Conservation (phyloP, 441 rosid species). For the Sinapis alba region DNA sequence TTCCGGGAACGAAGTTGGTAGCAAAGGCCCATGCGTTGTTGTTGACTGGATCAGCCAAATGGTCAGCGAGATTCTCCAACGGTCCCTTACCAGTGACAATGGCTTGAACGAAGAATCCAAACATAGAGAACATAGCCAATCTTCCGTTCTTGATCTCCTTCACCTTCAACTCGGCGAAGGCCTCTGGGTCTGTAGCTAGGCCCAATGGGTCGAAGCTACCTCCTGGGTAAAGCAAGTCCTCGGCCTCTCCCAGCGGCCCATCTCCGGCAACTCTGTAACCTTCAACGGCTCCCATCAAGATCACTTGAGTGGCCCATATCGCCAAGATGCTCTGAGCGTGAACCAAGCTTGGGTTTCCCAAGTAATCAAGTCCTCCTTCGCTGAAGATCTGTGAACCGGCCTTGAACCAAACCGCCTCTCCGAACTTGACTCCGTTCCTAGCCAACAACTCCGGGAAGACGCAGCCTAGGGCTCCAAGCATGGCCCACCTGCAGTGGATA, state of each 20-base stretch:
- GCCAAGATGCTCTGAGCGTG: conserved; percentile 78
- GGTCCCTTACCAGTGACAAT: conserved; percentile 61
- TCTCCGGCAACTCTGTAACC: conserved; percentile 68
- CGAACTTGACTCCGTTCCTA: conserved; percentile 71
- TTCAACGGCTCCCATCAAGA: conserved; percentile 74
- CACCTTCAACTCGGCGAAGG: conserved; percentile 58
- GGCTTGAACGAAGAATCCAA: conserved; percentile 64
- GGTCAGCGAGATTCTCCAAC: conserved; percentile 55
- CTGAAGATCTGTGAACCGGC: conserved; percentile 82
- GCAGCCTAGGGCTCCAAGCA: conserved; percentile 62
- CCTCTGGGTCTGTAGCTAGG: conserved; percentile 56
- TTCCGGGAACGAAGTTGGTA: conserved; percentile 63
- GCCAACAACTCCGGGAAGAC: conserved; percentile 64
- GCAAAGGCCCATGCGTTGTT: conserved; percentile 66
- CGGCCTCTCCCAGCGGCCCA: conserved; percentile 60
- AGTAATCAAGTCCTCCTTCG: conserved; percentile 76
- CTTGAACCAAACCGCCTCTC: conserved; percentile 85
- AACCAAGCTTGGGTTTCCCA: conserved; percentile 71
- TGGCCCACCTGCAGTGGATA: conserved; percentile 57
- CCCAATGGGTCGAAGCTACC: conserved; percentile 63
- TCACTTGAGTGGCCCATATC: conserved; percentile 66
- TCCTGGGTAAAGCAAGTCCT: conserved; percentile 57
- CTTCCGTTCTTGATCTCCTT: conserved; percentile 60
- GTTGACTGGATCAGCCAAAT: conserved; percentile 61
- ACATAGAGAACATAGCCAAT: conserved; percentile 63